Conservation (phyloP, 176 grass and related monocot species). For the Oryza meridionalis region DNA sequence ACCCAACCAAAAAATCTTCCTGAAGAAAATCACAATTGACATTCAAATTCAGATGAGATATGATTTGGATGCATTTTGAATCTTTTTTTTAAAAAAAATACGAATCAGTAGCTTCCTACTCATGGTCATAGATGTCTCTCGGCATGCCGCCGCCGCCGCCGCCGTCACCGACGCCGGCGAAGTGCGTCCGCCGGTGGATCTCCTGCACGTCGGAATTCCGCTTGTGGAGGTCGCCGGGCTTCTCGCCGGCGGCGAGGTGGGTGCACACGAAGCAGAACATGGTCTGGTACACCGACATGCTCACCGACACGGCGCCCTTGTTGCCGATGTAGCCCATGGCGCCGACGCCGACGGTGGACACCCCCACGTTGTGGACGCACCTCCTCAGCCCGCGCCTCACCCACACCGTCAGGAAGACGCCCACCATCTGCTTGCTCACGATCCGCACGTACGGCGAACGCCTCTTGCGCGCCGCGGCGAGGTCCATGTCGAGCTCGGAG, state of each 20-base stretch:
- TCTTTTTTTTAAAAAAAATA: too few relatives aligned
- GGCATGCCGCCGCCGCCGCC: slow-evolving; percentile 50
- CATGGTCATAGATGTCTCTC: slow-evolving; percentile 75
- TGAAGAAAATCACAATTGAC: slow-evolving; percentile 22
- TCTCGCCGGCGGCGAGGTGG: slow-evolving; percentile 82
- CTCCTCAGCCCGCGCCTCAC: slow-evolving; percentile 64
- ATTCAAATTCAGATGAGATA: too few relatives aligned
- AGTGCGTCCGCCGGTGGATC: slow-evolving; percentile 77
- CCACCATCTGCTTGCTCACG: slow-evolving; percentile 97
- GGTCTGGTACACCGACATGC: slow-evolving; percentile 97
- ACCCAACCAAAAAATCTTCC: slow-evolving; percentile 94
- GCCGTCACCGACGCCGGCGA: slow-evolving; percentile 32
- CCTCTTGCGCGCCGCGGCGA: slow-evolving; percentile 46
- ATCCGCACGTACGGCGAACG: slow-evolving; percentile 74
- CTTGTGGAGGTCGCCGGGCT: slow-evolving; percentile 60
- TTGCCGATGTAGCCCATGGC: slow-evolving; percentile 99
- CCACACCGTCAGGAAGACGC: slow-evolving; percentile 84
- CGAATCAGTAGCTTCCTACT: slow-evolving; percentile 40
- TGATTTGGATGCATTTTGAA: too few relatives aligned
- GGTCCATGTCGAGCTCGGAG: slow-evolving; percentile 44
- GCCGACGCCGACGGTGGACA: slow-evolving; percentile 90
- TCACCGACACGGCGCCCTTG: slow-evolving; percentile 90
- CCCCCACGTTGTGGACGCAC: slow-evolving; percentile 86
- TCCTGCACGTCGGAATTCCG: slow-evolving; percentile 88
- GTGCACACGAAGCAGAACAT: slow-evolving; percentile 91